A percentile compares a stretch with the other conserved stretches of the same genome.
Conservation (phyloP, 1,139 yeast species). For the Hansenula sp. region DNA sequence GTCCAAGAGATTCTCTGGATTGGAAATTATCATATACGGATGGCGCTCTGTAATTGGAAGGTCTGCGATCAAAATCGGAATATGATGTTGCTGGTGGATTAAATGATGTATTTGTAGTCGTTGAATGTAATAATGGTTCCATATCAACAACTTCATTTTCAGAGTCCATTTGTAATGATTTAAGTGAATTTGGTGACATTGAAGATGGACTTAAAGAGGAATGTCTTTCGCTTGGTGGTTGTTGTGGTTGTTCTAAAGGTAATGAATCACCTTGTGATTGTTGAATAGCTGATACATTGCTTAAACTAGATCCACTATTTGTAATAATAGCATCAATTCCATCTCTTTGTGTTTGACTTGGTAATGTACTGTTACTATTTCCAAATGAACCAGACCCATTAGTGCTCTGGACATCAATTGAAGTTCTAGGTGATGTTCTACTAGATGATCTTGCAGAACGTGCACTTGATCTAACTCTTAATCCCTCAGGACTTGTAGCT, state of each 20-base stretch:
- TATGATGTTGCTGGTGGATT: neutral
- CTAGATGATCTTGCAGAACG: conserved; percentile 14
- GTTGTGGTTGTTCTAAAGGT: neutral
- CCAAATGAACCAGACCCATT: neutral
- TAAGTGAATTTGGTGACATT: conserved; percentile 4
- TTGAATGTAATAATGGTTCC: conserved; percentile 15
- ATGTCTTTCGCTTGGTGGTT: neutral
- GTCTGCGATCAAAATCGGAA: neutral
- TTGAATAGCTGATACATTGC: too few species aligned
- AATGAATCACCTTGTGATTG: neutral
- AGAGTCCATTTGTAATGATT: conserved; percentile 1
- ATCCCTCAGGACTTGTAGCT: conserved; percentile 24
- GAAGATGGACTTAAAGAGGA: neutral
- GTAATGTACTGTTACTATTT: conserved; percentile 4
- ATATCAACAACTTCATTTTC: conserved; percentile 11
- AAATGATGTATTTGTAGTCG: conserved; percentile 7
- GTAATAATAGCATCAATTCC: neutral
- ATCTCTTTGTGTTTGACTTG: neutral
- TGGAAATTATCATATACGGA: conserved; percentile 9
- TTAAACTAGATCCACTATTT: neutral
- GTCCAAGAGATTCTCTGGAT: conserved; percentile 16
- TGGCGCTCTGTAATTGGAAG: neutral
- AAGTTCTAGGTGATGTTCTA: conserved; percentile 13
- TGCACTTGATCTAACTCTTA: conserved; percentile 14
- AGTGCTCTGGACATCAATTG: conserved; percentile 10